Evolutionary conservation across 2,329 filamentous ascomycete genomes (phyloP), one percentile per base, ranked within the genome.

Genomic region (Beauveria scarabaeidicola): DNA sequence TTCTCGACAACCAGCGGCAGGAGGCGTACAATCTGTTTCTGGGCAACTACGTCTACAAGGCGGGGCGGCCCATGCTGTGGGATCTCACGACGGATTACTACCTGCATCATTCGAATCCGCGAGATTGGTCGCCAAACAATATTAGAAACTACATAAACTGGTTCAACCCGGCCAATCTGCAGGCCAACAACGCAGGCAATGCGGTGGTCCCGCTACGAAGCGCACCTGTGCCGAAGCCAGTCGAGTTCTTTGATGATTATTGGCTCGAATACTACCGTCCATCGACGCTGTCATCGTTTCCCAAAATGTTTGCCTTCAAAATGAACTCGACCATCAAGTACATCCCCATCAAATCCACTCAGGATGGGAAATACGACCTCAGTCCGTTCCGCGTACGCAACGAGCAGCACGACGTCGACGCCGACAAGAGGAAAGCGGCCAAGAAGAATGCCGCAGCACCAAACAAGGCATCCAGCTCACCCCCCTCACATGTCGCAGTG

Each of bases 191-290:
- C 11, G 41, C 38, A 17, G 27, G 11, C 6, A 21, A 17, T 15
- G 27, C 38, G 11, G 5, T 59, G 11, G 69, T 74, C 7, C 71
- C 66, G 62, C 66, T 71, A 41, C 74, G 74, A 3, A 70, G 72
- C 40, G 71, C 76, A 23, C 64, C 69, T 8, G 64, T 65, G 13
- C 69, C 70, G 29, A 80, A 77, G 62, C 76, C 77, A 7, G 74
- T 88, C 3, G 75, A 79, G 3, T 84, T 82, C 61, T 91, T 90
- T 62, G 93, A 97, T 69, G 91, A 97, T 72, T 99, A 96, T 73
- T 99, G 94, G 94, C 79, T 94, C 8, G 94, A 99, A 70, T 97
- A 97, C 72, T 99, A 99, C 70, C 86, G 92, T 15, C 94, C 94
- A 0, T 81, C 90, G 8, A 90, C 89, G 0, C 76, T 97, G 1